Conservation (phyloP, 768 basidiomycete genomes). For the Psilocybe cubensis region DNA sequence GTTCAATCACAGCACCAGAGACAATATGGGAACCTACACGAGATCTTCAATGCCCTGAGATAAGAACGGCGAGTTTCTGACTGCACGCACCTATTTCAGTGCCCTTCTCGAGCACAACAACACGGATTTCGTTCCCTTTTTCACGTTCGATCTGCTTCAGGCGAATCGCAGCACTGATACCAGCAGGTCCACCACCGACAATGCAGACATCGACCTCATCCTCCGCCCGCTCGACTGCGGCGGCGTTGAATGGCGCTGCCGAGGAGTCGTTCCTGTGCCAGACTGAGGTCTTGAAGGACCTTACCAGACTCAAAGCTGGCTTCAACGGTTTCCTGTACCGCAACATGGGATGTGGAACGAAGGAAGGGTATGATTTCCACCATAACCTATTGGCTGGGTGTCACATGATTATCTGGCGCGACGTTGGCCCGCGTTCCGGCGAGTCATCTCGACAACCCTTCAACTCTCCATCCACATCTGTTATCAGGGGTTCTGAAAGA, state of each 20-base stretch:
- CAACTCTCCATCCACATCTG: not conserved
- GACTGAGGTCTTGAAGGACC: constrained; percentile 13
- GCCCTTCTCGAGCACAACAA: constrained; percentile 96
- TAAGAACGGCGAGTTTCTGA: not conserved
- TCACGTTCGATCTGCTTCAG: constrained; percentile 91
- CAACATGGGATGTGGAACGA: constrained; percentile 6
- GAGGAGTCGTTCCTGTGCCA: constrained; percentile 14
- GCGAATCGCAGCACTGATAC: constrained; percentile 93
- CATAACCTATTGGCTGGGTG: not conserved
- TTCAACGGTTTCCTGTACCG: constrained; percentile 13
- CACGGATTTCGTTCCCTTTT: constrained; percentile 78
- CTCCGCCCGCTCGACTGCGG: constrained; percentile 74
- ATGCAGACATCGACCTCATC: constrained; percentile 98
- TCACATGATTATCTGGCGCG: not conserved
- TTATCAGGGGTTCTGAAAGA: too few species aligned
- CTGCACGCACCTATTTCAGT: constrained; percentile 84
- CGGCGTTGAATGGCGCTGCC: constrained; percentile 57
- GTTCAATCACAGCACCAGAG: constrained; percentile 95
- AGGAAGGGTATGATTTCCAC: not conserved
- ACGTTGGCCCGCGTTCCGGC: not conserved
- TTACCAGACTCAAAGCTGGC: not conserved
- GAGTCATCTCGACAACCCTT: not conserved
- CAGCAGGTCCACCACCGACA: constrained; percentile 95
- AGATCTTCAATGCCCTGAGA: not conserved
- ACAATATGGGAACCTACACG: constrained; percentile 90